Conservation (phyloP, 139 green algal genomes). For the Coelastrella sp. region DNA sequence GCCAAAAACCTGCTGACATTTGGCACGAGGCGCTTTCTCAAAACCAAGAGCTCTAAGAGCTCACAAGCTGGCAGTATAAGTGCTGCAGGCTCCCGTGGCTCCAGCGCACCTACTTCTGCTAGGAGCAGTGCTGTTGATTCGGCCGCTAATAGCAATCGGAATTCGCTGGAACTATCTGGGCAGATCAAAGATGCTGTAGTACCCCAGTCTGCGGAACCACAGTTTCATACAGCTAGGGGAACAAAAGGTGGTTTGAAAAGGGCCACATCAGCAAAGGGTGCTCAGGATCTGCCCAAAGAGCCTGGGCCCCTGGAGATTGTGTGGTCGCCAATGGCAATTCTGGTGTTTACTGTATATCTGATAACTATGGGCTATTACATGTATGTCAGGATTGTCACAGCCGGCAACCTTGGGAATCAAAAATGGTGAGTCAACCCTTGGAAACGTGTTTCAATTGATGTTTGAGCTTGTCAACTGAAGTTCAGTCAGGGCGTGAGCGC, state of each 20-base stretch:
- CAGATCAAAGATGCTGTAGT: neutral
- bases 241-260: neutral
- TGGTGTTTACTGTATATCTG: slow-evolving; percentile 10
- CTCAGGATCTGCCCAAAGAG: neutral
- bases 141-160: neutral
- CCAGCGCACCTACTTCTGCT: neutral
- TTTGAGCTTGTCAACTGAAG: too few relatives aligned
- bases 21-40: too few relatives aligned
- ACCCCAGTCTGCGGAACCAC: neutral
- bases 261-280: neutral
- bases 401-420: neutral
- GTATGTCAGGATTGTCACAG: neutral
- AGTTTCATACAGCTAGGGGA: neutral
- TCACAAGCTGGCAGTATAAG: too few relatives aligned
- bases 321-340: slow-evolving; percentile 15
- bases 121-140: neutral
- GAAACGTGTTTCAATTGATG: too few relatives aligned
- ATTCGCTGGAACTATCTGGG: neutral
- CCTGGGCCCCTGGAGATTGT: neutral
- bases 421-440: neutral
- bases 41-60: too few relatives aligned
- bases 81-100: too few relatives aligned
- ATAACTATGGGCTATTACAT: slow-evolving; percentile 18
- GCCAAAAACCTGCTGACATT: too few relatives aligned
- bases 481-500: too few relatives aligned